These are phyloP conservation scores for Pseudogymnoascus sp. DNA, from an alignment of 2,329 filamentous ascomycete species.

Conservation along the genomic window DNA sequence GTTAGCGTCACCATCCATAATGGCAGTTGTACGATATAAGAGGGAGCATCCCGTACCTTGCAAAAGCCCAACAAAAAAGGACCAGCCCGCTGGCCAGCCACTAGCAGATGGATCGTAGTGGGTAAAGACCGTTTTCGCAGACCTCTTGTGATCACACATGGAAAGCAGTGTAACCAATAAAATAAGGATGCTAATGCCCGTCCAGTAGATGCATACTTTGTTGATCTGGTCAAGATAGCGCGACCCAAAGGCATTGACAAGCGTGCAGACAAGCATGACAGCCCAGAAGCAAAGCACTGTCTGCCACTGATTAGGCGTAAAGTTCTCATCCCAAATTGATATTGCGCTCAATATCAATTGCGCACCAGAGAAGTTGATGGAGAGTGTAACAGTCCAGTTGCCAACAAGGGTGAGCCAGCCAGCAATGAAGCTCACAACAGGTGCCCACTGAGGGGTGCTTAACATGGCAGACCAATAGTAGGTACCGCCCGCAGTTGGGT, in stretches of 20 bases:
- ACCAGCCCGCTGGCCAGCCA: slow-evolving; percentile 62
- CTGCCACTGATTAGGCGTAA: slow-evolving; percentile 58
- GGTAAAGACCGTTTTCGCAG: slow-evolving; percentile 55
- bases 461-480: slow-evolving; percentile 68
- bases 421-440: slow-evolving; percentile 59
- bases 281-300: slow-evolving; percentile 66
- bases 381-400: slow-evolving; percentile 58
- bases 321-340: slow-evolving; percentile 61
- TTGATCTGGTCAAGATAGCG: slow-evolving; percentile 57
- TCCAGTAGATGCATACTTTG: slow-evolving; percentile 68
- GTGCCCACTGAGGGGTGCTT: slow-evolving; percentile 54
- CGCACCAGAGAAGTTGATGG: slow-evolving; percentile 65
- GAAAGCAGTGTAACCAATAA: slow-evolving; percentile 54
- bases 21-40: neutral
- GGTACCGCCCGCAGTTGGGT: slow-evolving; percentile 58
- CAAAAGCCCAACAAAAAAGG: slow-evolving; percentile 62
- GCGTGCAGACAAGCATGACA: slow-evolving; percentile 55
- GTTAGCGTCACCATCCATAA: neutral
- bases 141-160: slow-evolving; percentile 46
- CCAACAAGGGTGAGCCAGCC: slow-evolving; percentile 66
- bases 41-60: slow-evolving; percentile 40
- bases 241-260: slow-evolving; percentile 55
- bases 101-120: slow-evolving; percentile 58
- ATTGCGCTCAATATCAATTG: slow-evolving; percentile 60
- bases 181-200: slow-evolving; percentile 54